Base-by-base conservation (phyloP, 2,329 filamentous ascomycete species). In the Xylaria sp. region DNA sequence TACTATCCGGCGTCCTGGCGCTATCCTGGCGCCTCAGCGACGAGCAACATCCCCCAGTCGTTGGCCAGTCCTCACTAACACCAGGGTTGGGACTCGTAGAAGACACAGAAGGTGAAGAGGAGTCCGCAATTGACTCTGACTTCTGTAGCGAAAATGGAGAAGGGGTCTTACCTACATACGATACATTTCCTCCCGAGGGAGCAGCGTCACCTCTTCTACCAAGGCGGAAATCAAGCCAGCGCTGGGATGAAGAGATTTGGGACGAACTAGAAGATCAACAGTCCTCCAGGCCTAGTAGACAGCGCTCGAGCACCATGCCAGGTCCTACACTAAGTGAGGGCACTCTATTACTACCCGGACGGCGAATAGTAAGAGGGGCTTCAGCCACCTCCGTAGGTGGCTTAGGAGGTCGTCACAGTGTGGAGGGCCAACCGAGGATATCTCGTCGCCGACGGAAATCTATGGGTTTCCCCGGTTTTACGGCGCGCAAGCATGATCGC, bases 11-110 rank as follows among this genome's bases (percentile, higher is more conserved):
- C 51, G 96, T 99, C 1, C 85, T 98, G 17, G 94, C 94, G 48
- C 85, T 99, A 3, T 98, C 94, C 39, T 98, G 96, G 95, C 90
- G 96, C 68, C 86, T 99, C 64, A 93, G 92, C 78, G 92, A 95
- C 75, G 91, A 92, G 72, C 90, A 90, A 74, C 88, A 85, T 72
- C 85, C 84, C 48, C 89, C 86, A 2, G 85, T 81, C 36, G 86
- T 87, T 55, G 84, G 87, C 1, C 87, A 90, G 77, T 93, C 92
- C 0, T 89, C 90, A 0, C 85, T 98, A 21, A 89, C 93, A 0
- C 94, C 94, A 1, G 94, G 94, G 4, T 86, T 98, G 66, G 94
- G 93, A 34, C 86, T 97, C 24, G 86, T 97, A 47, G 92, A 94
- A 67, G 89, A 92, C 61, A 88, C 87, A 1, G 83, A 88, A 61